Base-by-base conservation (phyloP, 345 rosid genomes). In the Bruguiera parviflora region DNA sequence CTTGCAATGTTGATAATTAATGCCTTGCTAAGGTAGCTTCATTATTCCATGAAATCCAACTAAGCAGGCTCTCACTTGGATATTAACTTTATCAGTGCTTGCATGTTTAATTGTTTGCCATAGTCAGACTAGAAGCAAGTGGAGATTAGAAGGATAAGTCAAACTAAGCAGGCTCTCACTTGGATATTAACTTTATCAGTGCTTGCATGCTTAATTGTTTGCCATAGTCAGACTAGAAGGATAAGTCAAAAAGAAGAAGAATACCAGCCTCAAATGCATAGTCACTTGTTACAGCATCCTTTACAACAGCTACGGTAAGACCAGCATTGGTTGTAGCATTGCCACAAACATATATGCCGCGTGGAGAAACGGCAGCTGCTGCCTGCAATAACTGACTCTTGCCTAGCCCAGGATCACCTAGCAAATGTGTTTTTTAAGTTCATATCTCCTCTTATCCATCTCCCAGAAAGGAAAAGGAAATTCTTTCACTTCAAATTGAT, bases 371-470 rank as follows among this genome's bases (percentile, higher is more conserved):
- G 71, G 93, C 81, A 43, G 97, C 88, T 61, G 97, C 99, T 68
- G 99, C 97, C 90, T 95, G 99, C 71, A 95, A 84, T 68, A 95
- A 84, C 76, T 92, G 99, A 73, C 97, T 92, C 86, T 95, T 95
- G n/a, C 97, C 99, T 46, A 95, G 83, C 78, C 99, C 99, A 72
- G 99, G 99, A 80, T 95, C 99, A 74, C 99, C 99, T 95, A 74
- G 75, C 62, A 78, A 76, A 59, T 53, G 33, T 22, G 35, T 16
- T 55, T n/a, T 24, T 65, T 61, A 71, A 63, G 71, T 28, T 65
- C 37, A 31, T 35, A 22, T 67, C 46, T 60, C 27, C 43, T 52
- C n/a, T 31, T 29, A 55, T 7, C 20, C 58, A 57, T n/a, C 56
- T 29, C 33, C 28, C 5, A 21, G 61, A 28, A 27, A 8, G 31